These are phyloP conservation scores for Rhytidiadelphus loreus DNA, from an alignment of 225 moss, liverwort and hornwort genomes.

Conservation along the genomic window DNA sequence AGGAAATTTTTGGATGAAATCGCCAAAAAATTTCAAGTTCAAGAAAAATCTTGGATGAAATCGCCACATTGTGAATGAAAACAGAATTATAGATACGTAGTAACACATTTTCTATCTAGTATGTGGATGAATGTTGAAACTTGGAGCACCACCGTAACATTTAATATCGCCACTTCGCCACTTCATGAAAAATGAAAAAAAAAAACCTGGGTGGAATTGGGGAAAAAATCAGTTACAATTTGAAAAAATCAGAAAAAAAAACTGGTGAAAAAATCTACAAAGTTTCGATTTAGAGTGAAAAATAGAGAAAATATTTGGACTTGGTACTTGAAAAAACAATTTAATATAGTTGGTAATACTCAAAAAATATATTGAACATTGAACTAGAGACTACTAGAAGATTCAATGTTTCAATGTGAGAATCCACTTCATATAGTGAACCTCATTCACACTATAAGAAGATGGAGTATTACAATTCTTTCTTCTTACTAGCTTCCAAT, in stretches of 20 bases:
- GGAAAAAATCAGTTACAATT: not conserved
- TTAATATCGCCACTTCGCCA: too few relatives aligned
- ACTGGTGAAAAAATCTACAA: not conserved
- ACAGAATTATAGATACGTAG: too few relatives aligned
- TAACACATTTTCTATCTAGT: too few relatives aligned
- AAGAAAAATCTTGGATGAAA: too few relatives aligned
- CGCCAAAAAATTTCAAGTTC: too few relatives aligned
- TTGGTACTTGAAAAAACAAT: accelerated
- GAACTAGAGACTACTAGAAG: accelerated
- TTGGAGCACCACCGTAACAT: too few relatives aligned
- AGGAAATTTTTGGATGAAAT: too few relatives aligned
- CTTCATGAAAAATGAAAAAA: too few relatives aligned
- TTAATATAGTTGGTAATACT: not conserved
- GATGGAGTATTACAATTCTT: not conserved
- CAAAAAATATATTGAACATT: not conserved
- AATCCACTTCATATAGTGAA: accelerated
- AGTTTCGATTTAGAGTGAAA: not conserved
- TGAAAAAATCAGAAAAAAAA: not conserved
- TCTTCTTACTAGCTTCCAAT: not conserved
- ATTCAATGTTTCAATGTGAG: not conserved
- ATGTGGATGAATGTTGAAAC: too few relatives aligned
- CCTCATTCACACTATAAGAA: not conserved
- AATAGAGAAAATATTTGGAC: not conserved
- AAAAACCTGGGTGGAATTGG: too few relatives aligned
- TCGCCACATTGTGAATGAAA: too few relatives aligned